These are phyloP conservation scores for Serpula lacrymans DNA, from an alignment of 768 basidiomycete genomes.

Conservation along the genomic window DNA sequence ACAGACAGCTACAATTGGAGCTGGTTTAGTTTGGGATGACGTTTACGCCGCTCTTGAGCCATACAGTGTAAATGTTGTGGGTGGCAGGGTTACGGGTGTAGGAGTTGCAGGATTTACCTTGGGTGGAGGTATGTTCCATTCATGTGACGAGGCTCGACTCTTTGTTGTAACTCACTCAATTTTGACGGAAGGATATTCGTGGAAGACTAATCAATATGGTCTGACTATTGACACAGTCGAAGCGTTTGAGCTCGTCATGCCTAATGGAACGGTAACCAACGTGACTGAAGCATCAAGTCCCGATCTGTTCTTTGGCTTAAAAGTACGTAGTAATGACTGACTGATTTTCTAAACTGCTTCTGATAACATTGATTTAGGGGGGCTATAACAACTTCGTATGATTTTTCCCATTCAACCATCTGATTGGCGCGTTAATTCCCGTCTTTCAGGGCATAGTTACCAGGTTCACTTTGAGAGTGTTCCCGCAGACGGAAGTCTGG, in stretches of 20 bases:
- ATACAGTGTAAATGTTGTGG: constrained; percentile 51
- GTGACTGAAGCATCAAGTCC: constrained; percentile 31
- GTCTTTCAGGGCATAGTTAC: constrained; percentile 54
- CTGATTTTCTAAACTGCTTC: background rate
- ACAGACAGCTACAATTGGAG: constrained; percentile 37
- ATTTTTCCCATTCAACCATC: constrained; percentile 1
- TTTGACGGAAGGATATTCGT: constrained; percentile 55
- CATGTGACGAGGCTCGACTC: background rate
- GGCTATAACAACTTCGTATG: constrained; percentile 59
- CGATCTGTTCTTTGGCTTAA: constrained; percentile 44
- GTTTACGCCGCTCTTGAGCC: constrained; percentile 54
- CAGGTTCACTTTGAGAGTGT: constrained; percentile 48
- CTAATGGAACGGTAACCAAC: constrained; percentile 40
- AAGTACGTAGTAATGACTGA: constrained; percentile 26
- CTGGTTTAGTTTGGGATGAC: constrained; percentile 62
- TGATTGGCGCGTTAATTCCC: constrained; percentile 31
- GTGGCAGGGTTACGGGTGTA: constrained; percentile 55
- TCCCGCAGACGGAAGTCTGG: constrained; percentile 58
- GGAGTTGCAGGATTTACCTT: constrained; percentile 58
- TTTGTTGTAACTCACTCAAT: background rate
- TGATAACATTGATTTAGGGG: constrained; percentile 36
- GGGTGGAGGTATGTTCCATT: constrained; percentile 45
- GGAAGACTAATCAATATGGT: constrained; percentile 59
- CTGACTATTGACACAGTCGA: constrained; percentile 52
- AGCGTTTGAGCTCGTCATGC: constrained; percentile 56